Conservation (phyloP, 371 early-diverging fungal genomes). For the Mucor racemosus region DNA sequence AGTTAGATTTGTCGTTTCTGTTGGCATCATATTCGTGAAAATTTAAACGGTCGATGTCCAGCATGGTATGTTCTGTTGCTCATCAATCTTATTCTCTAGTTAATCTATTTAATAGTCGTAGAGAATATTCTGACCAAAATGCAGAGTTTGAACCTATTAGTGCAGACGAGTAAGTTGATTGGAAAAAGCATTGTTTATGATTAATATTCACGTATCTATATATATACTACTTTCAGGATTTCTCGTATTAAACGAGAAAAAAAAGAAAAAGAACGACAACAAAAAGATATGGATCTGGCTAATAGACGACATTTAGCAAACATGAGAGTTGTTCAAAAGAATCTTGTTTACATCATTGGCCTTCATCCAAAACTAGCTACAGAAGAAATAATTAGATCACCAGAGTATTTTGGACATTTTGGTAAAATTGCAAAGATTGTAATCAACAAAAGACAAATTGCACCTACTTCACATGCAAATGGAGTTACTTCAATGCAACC, state of each 20-base stretch:
- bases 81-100: no score
- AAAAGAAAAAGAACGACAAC: conserved; percentile 85
- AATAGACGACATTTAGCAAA: conserved; percentile 86
- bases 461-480: conserved; percentile 34
- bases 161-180: conserved; percentile 68
- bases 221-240: neutral
- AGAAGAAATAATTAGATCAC: conserved; percentile 82
- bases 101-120: conserved; percentile 34
- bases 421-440: conserved; percentile 94
- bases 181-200: no score
- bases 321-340: conserved; percentile 94
- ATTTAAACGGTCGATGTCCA: conserved; percentile 84
- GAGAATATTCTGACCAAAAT: conserved; percentile 85
- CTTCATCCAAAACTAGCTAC: conserved; percentile 82
- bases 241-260: conserved; percentile 73
- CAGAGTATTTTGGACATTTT: conserved; percentile 96
- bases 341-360: conserved; percentile 94
- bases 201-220: no score
- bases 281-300: conserved; percentile 87
- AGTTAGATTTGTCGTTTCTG: conserved; percentile 29
- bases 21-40: conserved; percentile 59
- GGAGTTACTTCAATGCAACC: conserved; percentile 47
- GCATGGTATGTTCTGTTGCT: conserved; percentile 58
- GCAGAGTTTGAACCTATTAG: conserved; percentile 90
- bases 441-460: conserved; percentile 65